phyloP scores from a whole-genome alignment of 2,329 filamentous ascomycete species.

The Colletotrichum limetticola region DNA sequence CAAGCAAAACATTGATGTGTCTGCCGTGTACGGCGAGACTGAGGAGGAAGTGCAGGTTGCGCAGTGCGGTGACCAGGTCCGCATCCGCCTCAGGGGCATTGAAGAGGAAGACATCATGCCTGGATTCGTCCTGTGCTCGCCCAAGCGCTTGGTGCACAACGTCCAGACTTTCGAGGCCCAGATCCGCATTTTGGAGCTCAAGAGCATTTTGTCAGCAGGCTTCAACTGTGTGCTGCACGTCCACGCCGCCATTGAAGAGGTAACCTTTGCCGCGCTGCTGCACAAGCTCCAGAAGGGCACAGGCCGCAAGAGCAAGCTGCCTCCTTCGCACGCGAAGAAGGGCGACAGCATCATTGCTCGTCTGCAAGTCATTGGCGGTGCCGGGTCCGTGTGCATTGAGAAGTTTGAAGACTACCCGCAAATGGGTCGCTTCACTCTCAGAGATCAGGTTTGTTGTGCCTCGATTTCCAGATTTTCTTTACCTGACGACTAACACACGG shows the following conservation, averaged over 20 bases:
- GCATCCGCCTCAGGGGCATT: constrained; percentile 89
- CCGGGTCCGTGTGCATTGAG: constrained; percentile 91
- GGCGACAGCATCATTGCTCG: constrained; percentile 90
- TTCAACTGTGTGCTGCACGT: constrained; percentile 99
- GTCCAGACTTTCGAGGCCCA: constrained; percentile 94
- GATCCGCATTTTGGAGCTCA: constrained; percentile 93
- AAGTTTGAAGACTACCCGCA: constrained; percentile 96
- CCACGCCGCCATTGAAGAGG: constrained; percentile 96
- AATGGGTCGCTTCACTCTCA: constrained; percentile 87
- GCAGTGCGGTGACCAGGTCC: constrained; percentile 94
- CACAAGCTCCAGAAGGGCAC: constrained; percentile 98
- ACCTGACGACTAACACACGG: constrained; percentile 35
- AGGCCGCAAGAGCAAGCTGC: constrained; percentile 89
- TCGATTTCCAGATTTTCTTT: constrained; percentile 7
- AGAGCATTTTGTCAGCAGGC: constrained; percentile 91
- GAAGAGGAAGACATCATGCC: constrained; percentile 98
- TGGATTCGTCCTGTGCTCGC: constrained; percentile 95
- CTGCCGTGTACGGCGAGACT: constrained; percentile 92
- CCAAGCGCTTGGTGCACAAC: constrained; percentile 91
- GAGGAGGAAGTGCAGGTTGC: constrained; percentile 88
- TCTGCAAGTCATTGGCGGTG: constrained; percentile 86
- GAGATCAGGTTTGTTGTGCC: constrained; percentile 76
- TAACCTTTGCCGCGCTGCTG: constrained; percentile 87
- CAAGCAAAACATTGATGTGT: constrained; percentile 80
- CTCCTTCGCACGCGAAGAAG: constrained; percentile 89